phyloP scores from a whole-genome alignment of 2,329 filamentous ascomycete species.

The Lasiodiplodia gonubiensis region DNA sequence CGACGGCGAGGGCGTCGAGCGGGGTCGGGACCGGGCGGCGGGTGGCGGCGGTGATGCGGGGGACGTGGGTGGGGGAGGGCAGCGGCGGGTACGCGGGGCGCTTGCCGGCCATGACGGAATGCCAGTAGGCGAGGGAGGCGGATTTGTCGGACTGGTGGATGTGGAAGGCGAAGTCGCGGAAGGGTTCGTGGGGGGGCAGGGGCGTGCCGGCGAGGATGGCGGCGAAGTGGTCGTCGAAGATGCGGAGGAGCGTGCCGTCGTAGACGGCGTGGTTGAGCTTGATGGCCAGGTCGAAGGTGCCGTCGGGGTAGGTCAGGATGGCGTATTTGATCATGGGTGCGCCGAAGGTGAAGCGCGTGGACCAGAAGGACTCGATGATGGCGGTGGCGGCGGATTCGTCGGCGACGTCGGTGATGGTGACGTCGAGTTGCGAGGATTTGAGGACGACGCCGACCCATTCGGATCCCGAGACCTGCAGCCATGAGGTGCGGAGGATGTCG shows the following conservation, averaged over 20 bases:
- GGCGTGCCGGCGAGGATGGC: constrained; percentile 30
- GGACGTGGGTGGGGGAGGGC: constrained; percentile 21
- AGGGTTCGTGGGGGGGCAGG: constrained; percentile 37
- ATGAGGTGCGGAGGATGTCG: constrained; percentile 31
- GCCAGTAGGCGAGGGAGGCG: constrained; percentile 34
- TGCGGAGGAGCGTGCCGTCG: constrained; percentile 47
- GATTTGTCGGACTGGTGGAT: constrained; percentile 32
- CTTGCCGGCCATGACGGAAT: neutral
- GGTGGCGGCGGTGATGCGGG: neutral
- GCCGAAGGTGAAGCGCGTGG: constrained; percentile 40
- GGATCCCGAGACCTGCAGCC: neutral
- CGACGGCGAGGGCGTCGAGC: constrained; percentile 34
- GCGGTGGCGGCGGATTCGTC: constrained; percentile 20
- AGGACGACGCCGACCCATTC: neutral
- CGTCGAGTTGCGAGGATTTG: neutral
- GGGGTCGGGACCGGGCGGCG: constrained; percentile 9
- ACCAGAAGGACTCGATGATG: constrained; percentile 36
- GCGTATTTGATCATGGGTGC: constrained; percentile 45
- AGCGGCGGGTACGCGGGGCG: neutral
- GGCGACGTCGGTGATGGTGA: neutral
- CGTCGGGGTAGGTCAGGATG: constrained; percentile 33
- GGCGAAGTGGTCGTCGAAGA: constrained; percentile 45
- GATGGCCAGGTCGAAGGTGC: constrained; percentile 36
- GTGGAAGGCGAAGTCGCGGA: constrained; percentile 33
- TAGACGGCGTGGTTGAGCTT: constrained; percentile 46